Evolutionary conservation across 1,284 basidiomycete species (phyloP).

Genomic region (Microbotryum lychnidis-dioicae): DNA sequence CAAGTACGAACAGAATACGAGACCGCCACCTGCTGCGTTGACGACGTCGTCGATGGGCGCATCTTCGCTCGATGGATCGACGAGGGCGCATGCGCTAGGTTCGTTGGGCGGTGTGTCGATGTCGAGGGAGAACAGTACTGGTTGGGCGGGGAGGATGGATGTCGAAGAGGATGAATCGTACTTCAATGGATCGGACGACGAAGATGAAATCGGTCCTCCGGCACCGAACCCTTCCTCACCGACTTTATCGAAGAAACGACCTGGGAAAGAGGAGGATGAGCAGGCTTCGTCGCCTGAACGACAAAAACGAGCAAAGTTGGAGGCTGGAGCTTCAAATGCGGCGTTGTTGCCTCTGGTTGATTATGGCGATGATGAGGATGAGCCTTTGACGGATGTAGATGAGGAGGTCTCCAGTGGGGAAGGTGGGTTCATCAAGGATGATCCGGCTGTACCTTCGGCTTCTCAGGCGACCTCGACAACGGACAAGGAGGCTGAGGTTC

Average conservation of each 20-base stretch:
- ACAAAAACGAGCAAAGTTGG: constrained; percentile 13
- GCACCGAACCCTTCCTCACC: not conserved
- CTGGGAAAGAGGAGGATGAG: not conserved
- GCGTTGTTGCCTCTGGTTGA: constrained; percentile 5
- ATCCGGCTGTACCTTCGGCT: constrained; percentile 32
- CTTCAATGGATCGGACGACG: constrained; percentile 74
- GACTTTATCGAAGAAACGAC: not conserved
- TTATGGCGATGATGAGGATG: constrained; percentile 17
- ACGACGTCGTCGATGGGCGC: constrained; percentile 5
- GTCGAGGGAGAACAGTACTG: constrained; percentile 36
- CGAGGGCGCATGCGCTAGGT: not conserved
- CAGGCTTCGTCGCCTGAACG: not conserved
- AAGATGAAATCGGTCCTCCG: constrained; percentile 48
- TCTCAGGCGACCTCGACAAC: constrained; percentile 19
- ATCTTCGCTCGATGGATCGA: not conserved
- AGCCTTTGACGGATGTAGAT: not conserved
- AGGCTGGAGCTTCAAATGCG: not conserved
- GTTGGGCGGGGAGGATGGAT: constrained; percentile 50
- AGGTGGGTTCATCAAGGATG: constrained; percentile 27
- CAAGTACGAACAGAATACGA: constrained; percentile 85
- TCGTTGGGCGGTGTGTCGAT: constrained; percentile 37
- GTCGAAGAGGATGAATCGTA: constrained; percentile 72
- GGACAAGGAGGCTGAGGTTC: constrained; percentile 44
- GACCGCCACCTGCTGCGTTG: constrained; percentile 53
- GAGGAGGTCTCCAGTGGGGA: constrained; percentile 25